phyloP scores from a whole-genome alignment of 2,329 filamentous ascomycete species.

The Thelonectria blattea region DNA sequence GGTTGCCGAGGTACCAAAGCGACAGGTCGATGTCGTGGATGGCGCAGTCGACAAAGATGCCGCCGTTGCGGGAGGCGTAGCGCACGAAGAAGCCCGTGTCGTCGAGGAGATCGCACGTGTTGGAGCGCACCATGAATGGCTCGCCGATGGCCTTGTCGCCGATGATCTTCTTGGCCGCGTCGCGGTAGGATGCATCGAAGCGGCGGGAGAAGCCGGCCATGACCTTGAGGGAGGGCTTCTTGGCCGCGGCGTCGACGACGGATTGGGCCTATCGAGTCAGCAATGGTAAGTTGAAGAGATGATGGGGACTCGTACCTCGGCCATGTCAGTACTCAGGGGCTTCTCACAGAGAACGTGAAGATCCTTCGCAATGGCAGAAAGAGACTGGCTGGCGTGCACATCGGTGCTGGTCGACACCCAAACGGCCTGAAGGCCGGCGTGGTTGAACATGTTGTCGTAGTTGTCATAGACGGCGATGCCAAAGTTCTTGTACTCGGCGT shows the following conservation, averaged over 20 bases:
- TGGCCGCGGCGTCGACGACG: conserved; percentile 61
- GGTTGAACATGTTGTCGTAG: conserved; percentile 29
- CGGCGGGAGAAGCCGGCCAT: conserved; percentile 51
- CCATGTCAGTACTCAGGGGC: conserved; percentile 42
- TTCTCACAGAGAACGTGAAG: conserved; percentile 32
- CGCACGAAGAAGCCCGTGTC: conserved; percentile 70
- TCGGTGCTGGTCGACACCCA: conserved; percentile 29
- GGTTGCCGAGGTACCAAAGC: conserved; percentile 39
- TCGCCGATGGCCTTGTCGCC: conserved; percentile 60
- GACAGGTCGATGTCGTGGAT: conserved; percentile 66
- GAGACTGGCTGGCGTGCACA: conserved; percentile 23
- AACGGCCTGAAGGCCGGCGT: conserved; percentile 24
- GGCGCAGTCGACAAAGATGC: conserved; percentile 73
- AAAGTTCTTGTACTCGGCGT: conserved; percentile 25
- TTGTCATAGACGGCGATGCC: conserved; percentile 18
- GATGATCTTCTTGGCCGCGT: conserved; percentile 59
- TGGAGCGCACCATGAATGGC: conserved; percentile 65
- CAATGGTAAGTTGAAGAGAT: neutral
- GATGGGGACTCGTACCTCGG: conserved; percentile 52
- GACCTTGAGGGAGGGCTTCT: conserved; percentile 65
- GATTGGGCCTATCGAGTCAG: conserved; percentile 54
- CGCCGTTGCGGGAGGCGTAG: conserved; percentile 68
- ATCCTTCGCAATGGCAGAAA: conserved; percentile 20
- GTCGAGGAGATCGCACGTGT: conserved; percentile 72
- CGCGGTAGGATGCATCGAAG: conserved; percentile 70